phyloP scores from a whole-genome alignment of 164 flowering plant genomes.

The Magnolia sinica region DNA sequence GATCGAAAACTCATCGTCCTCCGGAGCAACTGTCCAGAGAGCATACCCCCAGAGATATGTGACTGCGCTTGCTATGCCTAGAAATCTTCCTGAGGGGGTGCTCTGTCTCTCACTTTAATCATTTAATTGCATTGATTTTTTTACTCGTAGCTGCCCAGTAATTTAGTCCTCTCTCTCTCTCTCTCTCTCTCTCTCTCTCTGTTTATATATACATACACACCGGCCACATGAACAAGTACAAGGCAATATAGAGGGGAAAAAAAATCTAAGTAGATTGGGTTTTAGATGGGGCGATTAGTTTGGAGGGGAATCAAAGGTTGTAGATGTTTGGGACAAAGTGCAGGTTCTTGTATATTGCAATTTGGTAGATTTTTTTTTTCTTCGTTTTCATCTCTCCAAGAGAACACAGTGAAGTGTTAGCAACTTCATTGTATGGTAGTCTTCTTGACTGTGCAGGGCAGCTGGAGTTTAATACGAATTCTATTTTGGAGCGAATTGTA shows the following conservation, averaged over 20 bases:
- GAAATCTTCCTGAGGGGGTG: slow-evolving; percentile 70
- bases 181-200: background rate
- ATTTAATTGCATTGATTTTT: slow-evolving; percentile 39
- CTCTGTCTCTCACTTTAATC: slow-evolving; percentile 74
- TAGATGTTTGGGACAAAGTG: background rate
- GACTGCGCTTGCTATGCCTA: slow-evolving; percentile 61
- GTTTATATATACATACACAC: background rate
- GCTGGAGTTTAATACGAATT: background rate
- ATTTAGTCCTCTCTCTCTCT: background rate
- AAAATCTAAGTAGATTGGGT: background rate
- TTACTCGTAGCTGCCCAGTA: slow-evolving; percentile 5
- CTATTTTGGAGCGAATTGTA: background rate
- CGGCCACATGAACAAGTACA: background rate
- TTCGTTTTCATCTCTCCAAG: background rate
- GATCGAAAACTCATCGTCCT: slow-evolving; percentile 38
- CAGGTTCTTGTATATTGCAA: background rate
- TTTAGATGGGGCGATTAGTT: background rate
- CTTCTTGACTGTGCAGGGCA: background rate
- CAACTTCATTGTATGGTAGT: background rate
- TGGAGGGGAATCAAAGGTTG: background rate
- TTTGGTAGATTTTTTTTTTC: background rate
- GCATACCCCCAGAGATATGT: slow-evolving; percentile 64
- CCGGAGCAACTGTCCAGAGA: slow-evolving; percentile 30
- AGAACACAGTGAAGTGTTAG: background rate
- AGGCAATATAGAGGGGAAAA: background rate